Percentiles rank a stretch among this genome's conserved stretches.
These are phyloP conservation scores for Hyaloscypha hepaticicola DNA, from an alignment of 495 filamentous ascomycete genomes.

Conservation along the genomic window DNA sequence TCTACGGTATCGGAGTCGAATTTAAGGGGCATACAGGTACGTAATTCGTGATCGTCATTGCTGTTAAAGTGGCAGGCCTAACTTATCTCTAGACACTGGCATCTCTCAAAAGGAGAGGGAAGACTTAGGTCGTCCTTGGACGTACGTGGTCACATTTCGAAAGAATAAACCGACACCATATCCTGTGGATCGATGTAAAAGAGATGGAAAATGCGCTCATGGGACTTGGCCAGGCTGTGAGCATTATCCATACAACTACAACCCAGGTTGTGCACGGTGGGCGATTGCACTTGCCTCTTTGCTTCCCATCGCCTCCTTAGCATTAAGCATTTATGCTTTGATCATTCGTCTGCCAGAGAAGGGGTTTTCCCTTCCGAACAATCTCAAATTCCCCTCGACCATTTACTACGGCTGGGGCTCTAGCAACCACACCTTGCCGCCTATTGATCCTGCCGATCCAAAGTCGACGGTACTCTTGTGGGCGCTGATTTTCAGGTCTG, in stretches of 20 bases:
- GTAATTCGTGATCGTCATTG: not conserved
- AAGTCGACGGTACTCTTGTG: conserved; percentile 7
- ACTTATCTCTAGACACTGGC: not conserved
- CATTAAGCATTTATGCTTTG: conserved; percentile 10
- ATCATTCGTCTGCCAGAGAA: conserved; percentile 2
- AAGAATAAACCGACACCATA: not conserved
- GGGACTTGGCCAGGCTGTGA: conserved; percentile 8
- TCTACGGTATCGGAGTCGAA: conserved; percentile 5
- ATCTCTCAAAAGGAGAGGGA: not conserved
- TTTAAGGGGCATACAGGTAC: not conserved
- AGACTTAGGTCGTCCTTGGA: not conserved
- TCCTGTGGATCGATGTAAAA: conserved; percentile 8
- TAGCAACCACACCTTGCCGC: conserved; percentile 5
- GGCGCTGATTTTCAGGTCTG: conserved; percentile 11
- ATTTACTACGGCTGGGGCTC: conserved; percentile 1
- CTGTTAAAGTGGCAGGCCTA: not conserved
- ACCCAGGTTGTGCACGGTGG: conserved; percentile 3
- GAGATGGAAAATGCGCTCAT: not conserved
- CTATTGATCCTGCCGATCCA: conserved; percentile 13
- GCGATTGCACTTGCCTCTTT: conserved; percentile 8
- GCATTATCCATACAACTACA: conserved; percentile 13
- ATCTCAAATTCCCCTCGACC: conserved; percentile 5
- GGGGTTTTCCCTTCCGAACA: conserved; percentile 2
- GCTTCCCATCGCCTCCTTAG: conserved; percentile 2
- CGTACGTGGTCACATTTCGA: not conserved